Percentiles rank a stretch among this genome's conserved stretches.
These are phyloP conservation scores for Amanita pallidorosea DNA, from an alignment of 768 basidiomycete genomes.

Conservation along the genomic window DNA sequence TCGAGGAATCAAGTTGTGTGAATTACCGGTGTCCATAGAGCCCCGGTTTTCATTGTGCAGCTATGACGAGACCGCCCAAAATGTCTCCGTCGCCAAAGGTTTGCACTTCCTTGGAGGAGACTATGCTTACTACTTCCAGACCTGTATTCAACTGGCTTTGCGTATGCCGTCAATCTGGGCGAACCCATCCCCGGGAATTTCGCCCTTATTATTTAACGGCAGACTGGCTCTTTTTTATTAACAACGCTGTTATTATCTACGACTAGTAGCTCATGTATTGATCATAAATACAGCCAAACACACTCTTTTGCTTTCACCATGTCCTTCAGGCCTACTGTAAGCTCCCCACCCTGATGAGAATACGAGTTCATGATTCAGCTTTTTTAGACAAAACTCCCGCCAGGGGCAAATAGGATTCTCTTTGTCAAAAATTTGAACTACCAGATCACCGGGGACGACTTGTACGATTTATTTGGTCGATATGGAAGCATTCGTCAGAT, in stretches of 20 bases:
- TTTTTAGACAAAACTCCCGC: conserved; percentile 71
- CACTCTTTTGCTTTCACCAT: conserved; percentile 21
- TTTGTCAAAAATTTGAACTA: conserved; percentile 93
- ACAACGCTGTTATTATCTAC: background rate
- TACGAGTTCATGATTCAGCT: background rate
- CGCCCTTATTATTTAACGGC: too few relatives aligned
- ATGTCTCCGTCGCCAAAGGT: too few relatives aligned
- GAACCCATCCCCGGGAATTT: too few relatives aligned
- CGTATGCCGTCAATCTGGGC: too few relatives aligned
- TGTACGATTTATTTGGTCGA: conserved; percentile 95
- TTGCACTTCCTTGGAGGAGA: too few relatives aligned
- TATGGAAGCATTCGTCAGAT: conserved; percentile 97
- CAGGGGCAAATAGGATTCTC: conserved; percentile 84
- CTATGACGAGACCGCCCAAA: too few relatives aligned
- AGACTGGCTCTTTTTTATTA: too few relatives aligned
- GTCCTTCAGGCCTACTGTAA: conserved; percentile 64
- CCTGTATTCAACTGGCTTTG: too few relatives aligned
- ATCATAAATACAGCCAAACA: background rate
- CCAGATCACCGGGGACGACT: conserved; percentile 84
- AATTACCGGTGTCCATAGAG: too few relatives aligned
- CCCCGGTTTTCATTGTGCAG: too few relatives aligned
- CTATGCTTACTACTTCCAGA: too few relatives aligned
- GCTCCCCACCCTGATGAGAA: conserved; percentile 11
- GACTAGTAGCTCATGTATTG: too few relatives aligned
- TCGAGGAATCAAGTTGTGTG: background rate